Percentiles rank a stretch among this genome's conserved stretches.
phyloP scores from a whole-genome alignment of 2,329 filamentous ascomycete genomes.

The Apiospora malaysiana region DNA sequence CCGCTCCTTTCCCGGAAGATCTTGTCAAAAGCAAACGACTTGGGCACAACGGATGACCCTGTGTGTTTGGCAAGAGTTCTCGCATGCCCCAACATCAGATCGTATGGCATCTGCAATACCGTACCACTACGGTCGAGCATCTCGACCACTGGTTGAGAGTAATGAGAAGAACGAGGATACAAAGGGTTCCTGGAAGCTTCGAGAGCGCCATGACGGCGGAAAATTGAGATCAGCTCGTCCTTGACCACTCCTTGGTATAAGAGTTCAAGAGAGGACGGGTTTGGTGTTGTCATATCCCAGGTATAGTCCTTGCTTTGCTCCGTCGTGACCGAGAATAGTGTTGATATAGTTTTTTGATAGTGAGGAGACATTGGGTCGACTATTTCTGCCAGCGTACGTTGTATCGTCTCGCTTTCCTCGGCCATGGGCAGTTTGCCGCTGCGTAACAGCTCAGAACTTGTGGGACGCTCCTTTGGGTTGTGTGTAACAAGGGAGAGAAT shows the following conservation, averaged over 20 bases:
- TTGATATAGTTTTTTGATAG: slow-evolving; percentile 87
- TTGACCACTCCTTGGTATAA: slow-evolving; percentile 77
- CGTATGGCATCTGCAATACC: slow-evolving; percentile 92
- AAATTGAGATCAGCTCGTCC: slow-evolving; percentile 76
- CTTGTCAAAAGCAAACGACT: slow-evolving; percentile 84
- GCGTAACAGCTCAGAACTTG: slow-evolving; percentile 79
- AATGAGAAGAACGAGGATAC: slow-evolving; percentile 83
- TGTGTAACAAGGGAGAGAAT: slow-evolving; percentile 82
- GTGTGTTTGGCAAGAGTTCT: slow-evolving; percentile 77
- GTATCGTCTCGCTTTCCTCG: slow-evolving; percentile 90
- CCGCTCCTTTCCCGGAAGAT: slow-evolving; percentile 82
- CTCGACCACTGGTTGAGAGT: slow-evolving; percentile 76
- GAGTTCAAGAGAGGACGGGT: slow-evolving; percentile 62
- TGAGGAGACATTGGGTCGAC: slow-evolving; percentile 85
- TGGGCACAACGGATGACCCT: slow-evolving; percentile 66
- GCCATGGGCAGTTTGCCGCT: slow-evolving; percentile 88
- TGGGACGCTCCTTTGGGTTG: slow-evolving; percentile 81
- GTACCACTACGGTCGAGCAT: slow-evolving; percentile 84
- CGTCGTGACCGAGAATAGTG: slow-evolving; percentile 71
- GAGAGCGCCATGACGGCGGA: slow-evolving; percentile 87
- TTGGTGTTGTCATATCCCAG: slow-evolving; percentile 72
- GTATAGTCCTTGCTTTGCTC: slow-evolving; percentile 82
- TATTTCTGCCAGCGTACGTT: slow-evolving; percentile 79
- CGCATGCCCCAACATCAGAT: slow-evolving; percentile 88
- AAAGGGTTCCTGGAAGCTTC: slow-evolving; percentile 77